phyloP scores from a whole-genome alignment of 2,329 filamentous ascomycete genomes.

The Epichloe festucae region DNA sequence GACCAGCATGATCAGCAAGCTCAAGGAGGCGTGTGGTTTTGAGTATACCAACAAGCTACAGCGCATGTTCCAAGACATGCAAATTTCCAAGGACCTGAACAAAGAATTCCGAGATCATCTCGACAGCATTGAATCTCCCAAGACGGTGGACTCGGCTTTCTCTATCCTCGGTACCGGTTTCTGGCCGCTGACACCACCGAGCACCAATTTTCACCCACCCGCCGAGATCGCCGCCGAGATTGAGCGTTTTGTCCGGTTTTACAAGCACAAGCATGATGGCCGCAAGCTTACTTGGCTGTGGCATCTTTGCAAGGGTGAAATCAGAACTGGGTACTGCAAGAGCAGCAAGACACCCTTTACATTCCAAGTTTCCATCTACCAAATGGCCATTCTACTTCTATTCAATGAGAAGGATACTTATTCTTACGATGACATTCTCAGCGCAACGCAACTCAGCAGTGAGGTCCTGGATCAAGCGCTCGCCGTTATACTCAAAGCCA shows the following conservation, averaged over 20 bases:
- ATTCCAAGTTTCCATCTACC: conserved; percentile 93
- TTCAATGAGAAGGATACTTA: conserved; percentile 88
- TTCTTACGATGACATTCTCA: conserved; percentile 76
- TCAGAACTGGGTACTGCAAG: conserved; percentile 88
- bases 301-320: conserved; percentile 95
- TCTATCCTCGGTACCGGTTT: conserved; percentile 92
- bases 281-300: conserved; percentile 96
- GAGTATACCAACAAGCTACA: conserved; percentile 99
- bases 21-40: conserved; percentile 96
- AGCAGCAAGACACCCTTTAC: conserved; percentile 83
- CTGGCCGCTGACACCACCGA: conserved; percentile 84
- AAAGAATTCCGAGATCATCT: conserved; percentile 70
- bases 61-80: conserved; percentile 99
- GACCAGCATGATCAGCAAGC: conserved; percentile 98
- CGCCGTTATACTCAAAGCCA: conserved; percentile 81
- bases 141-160: conserved; percentile 73
- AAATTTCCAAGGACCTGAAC: conserved; percentile 96
- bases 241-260: conserved; percentile 81
- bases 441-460: conserved; percentile 63
- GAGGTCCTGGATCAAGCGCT: conserved; percentile 83
- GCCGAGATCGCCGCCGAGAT: conserved; percentile 74
- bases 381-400: conserved; percentile 89
- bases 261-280: conserved; percentile 92
- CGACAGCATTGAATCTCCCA: conserved; percentile 42
- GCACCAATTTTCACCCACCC: conserved; percentile 79